A percentile compares a stretch with the other conserved stretches of the same genome.
phyloP scores from a whole-genome alignment of 768 basidiomycete species.

The Boletus subcaerulescens region DNA sequence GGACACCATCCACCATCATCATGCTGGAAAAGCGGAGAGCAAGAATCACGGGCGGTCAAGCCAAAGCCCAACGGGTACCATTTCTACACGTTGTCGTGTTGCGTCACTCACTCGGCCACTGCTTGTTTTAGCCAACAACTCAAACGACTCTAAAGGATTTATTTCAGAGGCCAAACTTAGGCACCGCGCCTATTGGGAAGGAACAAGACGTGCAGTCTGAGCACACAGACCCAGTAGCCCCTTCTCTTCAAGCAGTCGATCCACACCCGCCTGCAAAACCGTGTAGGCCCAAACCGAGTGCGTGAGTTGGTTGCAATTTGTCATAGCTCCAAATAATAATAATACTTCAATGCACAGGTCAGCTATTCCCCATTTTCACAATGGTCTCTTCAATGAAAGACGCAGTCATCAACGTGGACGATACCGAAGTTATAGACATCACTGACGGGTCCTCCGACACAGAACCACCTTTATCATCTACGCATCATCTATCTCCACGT shows the following conservation, averaged over 20 bases:
- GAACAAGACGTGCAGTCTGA: neutral
- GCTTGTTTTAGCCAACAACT: constrained; percentile 8
- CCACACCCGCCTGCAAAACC: neutral
- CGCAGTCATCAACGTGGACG: constrained; percentile 13
- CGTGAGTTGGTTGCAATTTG: constrained; percentile 6
- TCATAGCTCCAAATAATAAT: neutral
- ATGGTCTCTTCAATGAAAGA: constrained; percentile 3
- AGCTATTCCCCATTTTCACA: constrained; percentile 28
- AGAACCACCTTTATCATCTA: constrained; percentile 10
- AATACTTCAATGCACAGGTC: constrained; percentile 13
- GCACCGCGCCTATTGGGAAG: neutral
- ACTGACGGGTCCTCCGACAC: constrained; percentile 16
- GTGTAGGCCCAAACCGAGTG: constrained; percentile 15
- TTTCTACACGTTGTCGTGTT: neutral
- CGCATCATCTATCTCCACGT: constrained; percentile 5
- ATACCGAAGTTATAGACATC: constrained; percentile 18
- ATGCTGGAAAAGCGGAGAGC: constrained; percentile 29
- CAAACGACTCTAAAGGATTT: constrained; percentile 30
- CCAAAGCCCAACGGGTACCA: constrained; percentile 19
- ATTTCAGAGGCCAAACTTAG: constrained; percentile 19
- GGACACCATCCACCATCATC: neutral
- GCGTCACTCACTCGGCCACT: constrained; percentile 6
- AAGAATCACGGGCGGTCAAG: constrained; percentile 11
- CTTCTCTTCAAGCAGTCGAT: neutral
- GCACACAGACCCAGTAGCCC: neutral